Evolutionary conservation across 768 basidiomycete species (phyloP).

Genomic region (Amanita pseudoporphyria): DNA sequence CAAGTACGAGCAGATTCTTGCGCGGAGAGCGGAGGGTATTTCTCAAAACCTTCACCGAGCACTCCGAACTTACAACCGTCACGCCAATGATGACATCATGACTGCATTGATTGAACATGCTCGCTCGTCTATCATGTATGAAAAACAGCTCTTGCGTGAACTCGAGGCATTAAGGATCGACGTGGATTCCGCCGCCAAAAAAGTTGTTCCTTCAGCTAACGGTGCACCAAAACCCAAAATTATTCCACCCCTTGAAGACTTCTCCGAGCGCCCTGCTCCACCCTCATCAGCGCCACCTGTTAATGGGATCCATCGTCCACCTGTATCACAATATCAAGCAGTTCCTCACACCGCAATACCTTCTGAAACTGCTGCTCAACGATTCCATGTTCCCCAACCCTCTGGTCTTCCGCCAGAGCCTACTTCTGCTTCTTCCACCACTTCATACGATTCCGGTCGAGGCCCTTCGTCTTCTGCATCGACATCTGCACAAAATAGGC

Average conservation of each 20-base stretch:
- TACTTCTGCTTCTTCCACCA: conserved; percentile 16
- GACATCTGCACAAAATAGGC: conserved; percentile 16
- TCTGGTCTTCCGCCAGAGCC: conserved; percentile 12
- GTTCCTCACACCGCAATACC: conserved; percentile 25
- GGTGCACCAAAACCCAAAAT: conserved; percentile 51
- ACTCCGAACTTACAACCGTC: conserved; percentile 72
- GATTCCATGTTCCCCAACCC: conserved; percentile 9
- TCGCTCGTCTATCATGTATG: conserved; percentile 85
- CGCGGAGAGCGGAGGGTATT: conserved; percentile 83
- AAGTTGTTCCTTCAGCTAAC: conserved; percentile 37
- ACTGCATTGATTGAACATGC: conserved; percentile 89
- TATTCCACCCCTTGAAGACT: conserved; percentile 58
- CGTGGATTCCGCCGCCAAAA: conserved; percentile 57
- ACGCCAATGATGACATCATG: conserved; percentile 87
- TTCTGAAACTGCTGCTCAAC: conserved; percentile 16
- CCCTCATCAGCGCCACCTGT: conserved; percentile 21
- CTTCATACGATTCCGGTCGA: conserved; percentile 17
- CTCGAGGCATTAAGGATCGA: conserved; percentile 78
- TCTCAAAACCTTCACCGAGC: conserved; percentile 89
- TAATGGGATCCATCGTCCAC: conserved; percentile 24
- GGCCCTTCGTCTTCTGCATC: conserved; percentile 13
- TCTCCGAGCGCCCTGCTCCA: conserved; percentile 24
- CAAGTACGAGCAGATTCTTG: conserved; percentile 79
- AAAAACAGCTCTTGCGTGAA: conserved; percentile 80
- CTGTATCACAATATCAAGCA: conserved; percentile 16